A percentile compares a stretch with the other conserved stretches of the same genome.
These are phyloP conservation scores for Articulospora tetracladia DNA, from an alignment of 495 filamentous ascomycete genomes.

Conservation along the genomic window DNA sequence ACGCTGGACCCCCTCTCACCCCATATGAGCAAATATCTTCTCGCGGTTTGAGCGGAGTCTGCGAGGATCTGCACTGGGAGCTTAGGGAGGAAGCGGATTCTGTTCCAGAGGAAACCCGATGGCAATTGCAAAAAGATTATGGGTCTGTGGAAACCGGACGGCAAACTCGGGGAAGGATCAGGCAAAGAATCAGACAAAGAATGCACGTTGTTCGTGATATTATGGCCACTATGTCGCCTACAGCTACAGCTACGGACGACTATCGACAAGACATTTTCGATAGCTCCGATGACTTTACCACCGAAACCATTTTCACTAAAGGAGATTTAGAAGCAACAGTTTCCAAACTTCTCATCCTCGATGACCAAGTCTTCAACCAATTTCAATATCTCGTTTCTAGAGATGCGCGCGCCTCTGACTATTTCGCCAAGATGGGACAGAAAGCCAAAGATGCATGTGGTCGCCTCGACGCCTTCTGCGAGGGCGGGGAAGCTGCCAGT, in stretches of 20 bases:
- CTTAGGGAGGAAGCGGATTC: conserved; percentile 15
- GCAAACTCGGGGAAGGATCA: conserved; percentile 10
- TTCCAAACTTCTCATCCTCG: conserved; percentile 14
- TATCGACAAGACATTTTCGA: conserved; percentile 23
- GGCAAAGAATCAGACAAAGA: conserved; percentile 10
- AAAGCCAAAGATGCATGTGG: conserved; percentile 14
- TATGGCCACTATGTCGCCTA: conserved; percentile 20
- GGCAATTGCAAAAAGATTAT: conserved; percentile 19
- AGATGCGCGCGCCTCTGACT: conserved; percentile 19
- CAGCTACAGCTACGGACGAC: conserved; percentile 7
- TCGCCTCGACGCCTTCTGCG: conserved; percentile 17
- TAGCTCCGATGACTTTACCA: conserved; percentile 9
- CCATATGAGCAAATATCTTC: conserved; percentile 19
- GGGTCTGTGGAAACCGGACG: background rate
- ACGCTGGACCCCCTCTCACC: background rate
- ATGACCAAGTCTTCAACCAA: conserved; percentile 18
- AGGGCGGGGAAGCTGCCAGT: conserved; percentile 7
- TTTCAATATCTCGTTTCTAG: conserved; percentile 16
- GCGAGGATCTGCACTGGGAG: conserved; percentile 25
- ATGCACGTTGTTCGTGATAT: conserved; percentile 22
- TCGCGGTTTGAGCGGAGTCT: conserved; percentile 17
- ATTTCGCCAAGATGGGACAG: conserved; percentile 19
- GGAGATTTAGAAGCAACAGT: conserved; percentile 21
- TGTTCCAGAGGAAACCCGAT: conserved; percentile 20
- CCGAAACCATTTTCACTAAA: background rate